phyloP scores from a whole-genome alignment of 495 filamentous ascomycete species.

The Saxophila tyrrhenica region DNA sequence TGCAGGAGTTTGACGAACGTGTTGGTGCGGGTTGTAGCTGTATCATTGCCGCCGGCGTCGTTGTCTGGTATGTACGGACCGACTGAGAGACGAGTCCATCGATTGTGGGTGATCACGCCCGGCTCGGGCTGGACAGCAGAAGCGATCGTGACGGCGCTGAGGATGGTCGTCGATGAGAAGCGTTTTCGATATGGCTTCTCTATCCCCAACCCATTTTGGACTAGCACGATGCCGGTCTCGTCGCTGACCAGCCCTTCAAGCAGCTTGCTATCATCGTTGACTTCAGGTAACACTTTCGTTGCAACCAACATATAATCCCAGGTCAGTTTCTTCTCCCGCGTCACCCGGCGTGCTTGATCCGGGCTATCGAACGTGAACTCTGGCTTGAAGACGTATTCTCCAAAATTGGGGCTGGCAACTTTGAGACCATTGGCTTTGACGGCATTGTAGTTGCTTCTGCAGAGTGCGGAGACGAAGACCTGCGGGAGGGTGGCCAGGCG shows the following conservation, averaged over 20 bases:
- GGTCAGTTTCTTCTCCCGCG: constrained; percentile 9
- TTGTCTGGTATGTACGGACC: constrained; percentile 39
- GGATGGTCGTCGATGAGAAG: constrained; percentile 44
- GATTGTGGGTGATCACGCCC: constrained; percentile 45
- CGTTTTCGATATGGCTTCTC: constrained; percentile 48
- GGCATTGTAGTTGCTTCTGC: constrained; percentile 44
- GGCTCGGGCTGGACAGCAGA: constrained; percentile 40
- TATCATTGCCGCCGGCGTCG: constrained; percentile 9
- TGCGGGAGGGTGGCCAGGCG: constrained; percentile 39
- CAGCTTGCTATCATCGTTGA: constrained; percentile 29
- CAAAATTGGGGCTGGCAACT: constrained; percentile 42
- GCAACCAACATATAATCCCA: constrained; percentile 31
- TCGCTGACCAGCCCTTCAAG: constrained; percentile 26
- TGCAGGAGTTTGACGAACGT: constrained; percentile 24
- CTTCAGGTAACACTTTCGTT: constrained; percentile 30
- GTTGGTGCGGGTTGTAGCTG: constrained; percentile 8
- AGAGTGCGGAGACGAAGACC: constrained; percentile 33
- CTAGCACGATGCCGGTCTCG: constrained; percentile 42
- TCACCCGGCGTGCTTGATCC: constrained; percentile 19
- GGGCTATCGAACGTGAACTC: constrained; percentile 36
- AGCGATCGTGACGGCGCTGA: constrained; percentile 50
- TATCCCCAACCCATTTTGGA: constrained; percentile 62
- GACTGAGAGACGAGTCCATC: constrained; percentile 49
- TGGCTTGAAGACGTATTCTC: constrained; percentile 41
- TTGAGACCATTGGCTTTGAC: constrained; percentile 37